A percentile compares a stretch with the other conserved stretches of the same genome.
phyloP scores from a whole-genome alignment of 169 alveolate genomes.

The Babesia caballi region DNA sequence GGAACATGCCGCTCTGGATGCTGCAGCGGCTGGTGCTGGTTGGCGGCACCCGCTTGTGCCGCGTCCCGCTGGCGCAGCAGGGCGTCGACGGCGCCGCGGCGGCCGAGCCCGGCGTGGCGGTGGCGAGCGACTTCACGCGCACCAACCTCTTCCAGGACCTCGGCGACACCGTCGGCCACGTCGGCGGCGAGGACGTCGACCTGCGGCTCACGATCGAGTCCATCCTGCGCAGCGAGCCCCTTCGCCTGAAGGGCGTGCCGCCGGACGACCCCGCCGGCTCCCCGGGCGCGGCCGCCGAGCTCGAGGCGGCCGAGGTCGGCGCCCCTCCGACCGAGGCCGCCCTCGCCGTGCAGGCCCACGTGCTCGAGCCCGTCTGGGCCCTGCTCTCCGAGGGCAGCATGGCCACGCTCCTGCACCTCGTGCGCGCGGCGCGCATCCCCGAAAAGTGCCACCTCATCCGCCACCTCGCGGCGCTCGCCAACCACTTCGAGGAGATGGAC shows the following conservation, averaged over 20 bases:
- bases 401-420: conserved; percentile 56
- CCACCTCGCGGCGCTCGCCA: conserved; percentile 32
- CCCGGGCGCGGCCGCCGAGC: neutral
- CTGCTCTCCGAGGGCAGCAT: conserved; percentile 48
- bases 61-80: conserved; percentile 20
- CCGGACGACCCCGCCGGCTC: neutral
- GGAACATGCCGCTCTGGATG: conserved; percentile 64
- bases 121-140: conserved; percentile 28
- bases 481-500: conserved; percentile 58
- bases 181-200: conserved; percentile 1
- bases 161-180: conserved; percentile 9
- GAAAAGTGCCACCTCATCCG: conserved; percentile 34
- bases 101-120: neutral
- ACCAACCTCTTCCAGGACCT: conserved; percentile 17
- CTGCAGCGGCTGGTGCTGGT: conserved; percentile 37
- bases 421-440: conserved; percentile 45
- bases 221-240: conserved; percentile 14
- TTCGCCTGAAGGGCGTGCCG: conserved; percentile 15
- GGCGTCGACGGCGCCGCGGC: neutral
- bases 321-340: neutral
- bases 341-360: conserved; percentile 17
- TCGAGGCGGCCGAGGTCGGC: neutral
- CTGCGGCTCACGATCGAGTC: conserved; percentile 2
- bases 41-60: conserved; percentile 31
- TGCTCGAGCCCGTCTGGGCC: conserved; percentile 50